Evolutionary conservation across 2,329 filamentous ascomycete genomes (phyloP), one percentile per base, ranked within the genome.

Genomic region (Huntiella decipiens): DNA sequence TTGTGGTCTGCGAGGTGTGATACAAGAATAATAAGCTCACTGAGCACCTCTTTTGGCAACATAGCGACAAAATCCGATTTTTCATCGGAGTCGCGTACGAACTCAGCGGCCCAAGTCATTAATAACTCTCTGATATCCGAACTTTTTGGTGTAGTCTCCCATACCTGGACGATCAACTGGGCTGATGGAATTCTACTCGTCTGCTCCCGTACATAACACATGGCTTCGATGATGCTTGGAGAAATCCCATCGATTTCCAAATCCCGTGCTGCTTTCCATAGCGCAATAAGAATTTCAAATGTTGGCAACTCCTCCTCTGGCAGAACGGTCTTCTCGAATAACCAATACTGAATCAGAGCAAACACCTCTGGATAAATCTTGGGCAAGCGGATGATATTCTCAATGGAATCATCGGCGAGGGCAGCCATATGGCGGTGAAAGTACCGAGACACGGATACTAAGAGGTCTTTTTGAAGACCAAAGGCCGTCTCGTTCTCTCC

Each of bases 11-110:
- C 72, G 66, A 47, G 73, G 60, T 15, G 70, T 67, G 70, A 74
- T 72, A 78, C 76, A 10, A 69, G 63, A 2, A 78, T 66, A 0
- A 79, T 73, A 4, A 79, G 64, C 56, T 77, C 74, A 51, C 71
- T 74, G 5, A 78, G 60, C 1, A 79, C 70, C 52, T 76, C 71
- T 51, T 77, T 70, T 0, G 74, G 74, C 3, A 79, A 63, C 0
- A 71, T 72, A 53, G 70, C 70, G 38, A 70, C 74, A 53, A 77
- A 77, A 50, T 73, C 70, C 6, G 67, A 63, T 13, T 71, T 64
- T 1, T 65, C 63, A 16, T 73, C 66, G 3, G 71, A 74, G 0
- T 69, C 69, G 37, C 70, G 62, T 61, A 77, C 74, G 53, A 77
- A 77, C 56, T 78, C 74, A 19, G 72, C 73, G 1, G 73, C 70